These are phyloP conservation scores for Bacterosira constricta DNA, from an alignment of 108 stramenopile genomes.

Conservation along the genomic window DNA sequence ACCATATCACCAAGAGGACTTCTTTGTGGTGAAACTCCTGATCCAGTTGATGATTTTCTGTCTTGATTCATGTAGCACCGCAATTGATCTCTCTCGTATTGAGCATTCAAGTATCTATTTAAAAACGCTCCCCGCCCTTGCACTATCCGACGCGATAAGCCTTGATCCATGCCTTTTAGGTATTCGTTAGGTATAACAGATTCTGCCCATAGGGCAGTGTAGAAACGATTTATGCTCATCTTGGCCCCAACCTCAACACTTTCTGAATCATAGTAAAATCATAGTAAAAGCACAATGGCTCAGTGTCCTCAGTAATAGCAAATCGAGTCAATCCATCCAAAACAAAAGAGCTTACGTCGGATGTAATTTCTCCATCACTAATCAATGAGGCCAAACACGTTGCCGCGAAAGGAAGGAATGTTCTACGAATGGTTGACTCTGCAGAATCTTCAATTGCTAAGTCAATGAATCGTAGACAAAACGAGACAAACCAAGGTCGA, in stretches of 20 bases:
- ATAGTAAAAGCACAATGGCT: conserved; percentile 8
- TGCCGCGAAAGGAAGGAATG: conserved; percentile 40
- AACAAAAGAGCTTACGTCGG: conserved; percentile 30
- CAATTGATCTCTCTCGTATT: conserved; percentile 33
- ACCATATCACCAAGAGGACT: conserved; percentile 13
- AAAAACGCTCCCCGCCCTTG: conserved; percentile 44
- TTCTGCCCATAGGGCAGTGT: conserved; percentile 36
- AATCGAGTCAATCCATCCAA: conserved; percentile 37
- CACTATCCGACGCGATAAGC: conserved; percentile 13
- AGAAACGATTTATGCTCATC: neutral
- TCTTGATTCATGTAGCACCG: neutral
- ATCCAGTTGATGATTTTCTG: neutral
- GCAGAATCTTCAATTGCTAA: conserved; percentile 11
- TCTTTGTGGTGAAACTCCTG: neutral
- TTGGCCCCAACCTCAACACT: neutral
- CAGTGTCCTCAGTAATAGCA: conserved; percentile 34
- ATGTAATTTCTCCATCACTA: conserved; percentile 23
- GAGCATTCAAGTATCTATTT: conserved; percentile 33
- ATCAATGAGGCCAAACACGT: conserved; percentile 36
- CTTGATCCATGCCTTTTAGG: conserved; percentile 5
- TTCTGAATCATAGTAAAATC: conserved; percentile 8
- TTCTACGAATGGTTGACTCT: conserved; percentile 32
- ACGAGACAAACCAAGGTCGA: conserved; percentile 36
- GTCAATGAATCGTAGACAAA: conserved; percentile 44
- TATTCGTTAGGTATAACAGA: conserved; percentile 20